Base-by-base conservation (phyloP, 2,329 filamentous ascomycete species). In the Microdochium trichocladiopsis region DNA sequence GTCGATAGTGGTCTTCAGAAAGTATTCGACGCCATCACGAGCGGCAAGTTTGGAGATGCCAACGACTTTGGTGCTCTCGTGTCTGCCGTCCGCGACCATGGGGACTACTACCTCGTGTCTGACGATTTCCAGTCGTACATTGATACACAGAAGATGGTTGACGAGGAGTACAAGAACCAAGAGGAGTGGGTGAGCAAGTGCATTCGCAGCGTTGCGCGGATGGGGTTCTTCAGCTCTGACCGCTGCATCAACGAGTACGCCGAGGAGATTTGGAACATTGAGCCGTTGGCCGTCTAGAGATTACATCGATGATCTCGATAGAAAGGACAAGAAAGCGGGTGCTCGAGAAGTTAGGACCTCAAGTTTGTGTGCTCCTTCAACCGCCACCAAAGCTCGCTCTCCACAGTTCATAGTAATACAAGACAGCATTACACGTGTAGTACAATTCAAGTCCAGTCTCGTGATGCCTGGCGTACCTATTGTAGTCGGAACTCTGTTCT, bases 181-280 rank as follows among this genome's bases (percentile, higher is more conserved):
- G 91, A 96, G 54, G 87, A 89, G 62, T 99, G 94, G 94, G 73
- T 95, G 53, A 87, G 83, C 56, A 96, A 96, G 80, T 87, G 82
- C 57, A 97, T 99, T 65, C 85, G 82, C 43, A 88, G 88, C 54
- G 94, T 99, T 18, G 80, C 90, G 6, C 79, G 92, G 41, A 99
- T 99, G 94, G 94, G 93, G 36, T 97, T 97, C 82, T 97, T 97
- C 76, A 92, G 85, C 60, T 93, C 88, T 57, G 93, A 97, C 69
- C 82, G 93, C 37, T 96, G 93, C 72, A 96, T 97, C 69, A 90
- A 93, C 63, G 92, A 96, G 77, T 99, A 99, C 72, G 94, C 94
- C 0, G 93, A 99, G 69, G 85, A 80, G 57, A 96, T 99, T 68
- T 99, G 94, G 94, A 97, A 97, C 65, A 77, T 96, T 37, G 93